Evolutionary conservation across 352 stramenopile genomes (phyloP), one percentile per base, ranked within the genome.

Genomic region (Thraustochytrium sp.): DNA sequence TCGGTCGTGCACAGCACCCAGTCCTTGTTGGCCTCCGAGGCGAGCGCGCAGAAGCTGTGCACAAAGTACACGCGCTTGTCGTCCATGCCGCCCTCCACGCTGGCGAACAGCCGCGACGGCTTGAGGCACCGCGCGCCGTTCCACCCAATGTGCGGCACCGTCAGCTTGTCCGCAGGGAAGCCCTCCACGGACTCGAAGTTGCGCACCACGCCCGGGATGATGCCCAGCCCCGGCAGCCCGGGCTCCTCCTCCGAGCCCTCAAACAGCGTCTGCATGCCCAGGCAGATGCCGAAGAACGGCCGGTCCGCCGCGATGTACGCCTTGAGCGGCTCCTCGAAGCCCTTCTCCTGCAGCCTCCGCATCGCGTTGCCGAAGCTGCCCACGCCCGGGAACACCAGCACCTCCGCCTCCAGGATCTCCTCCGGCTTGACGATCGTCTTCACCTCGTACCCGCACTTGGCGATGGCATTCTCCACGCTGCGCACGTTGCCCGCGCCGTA

Each of bases 401-500:
- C 88, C 46, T 97, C 86, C 18, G 95, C 95, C 26, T 87, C 61
- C 49, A 82, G 77, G 82, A 99, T 98, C 89, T 98, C 93, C n/a
- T 93, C 90, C 31, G 93, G 90, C 48, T 88, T 88, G 26, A 89
- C 88, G n/a, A 85, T 65, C 82, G 96, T 91, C 63, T 93, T 91
- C 62, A 97, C 90, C 62, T 91, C 88, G 84, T 94, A 95, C 23
- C 95, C 95, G 8, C 93, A 90, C 4, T 90, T 89, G 49, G 89
- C 88, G 85, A 99, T 98, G 44, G 96, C 96, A 87, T 99, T 99
- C 54, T 89, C 93, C 16, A 99, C 90, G 82, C 93, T 98, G 83
- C 96, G 93, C 82, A 99, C 96, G 89, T 99, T 99, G 84, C 96
- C 96, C n/a, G 96, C 96, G 80, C 96, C 96, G 86, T 99, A 99